Percentiles rank a stretch among this genome's conserved stretches.
Conservation (phyloP, 2,329 filamentous ascomycete species). For the Fusarium liriodendri region DNA sequence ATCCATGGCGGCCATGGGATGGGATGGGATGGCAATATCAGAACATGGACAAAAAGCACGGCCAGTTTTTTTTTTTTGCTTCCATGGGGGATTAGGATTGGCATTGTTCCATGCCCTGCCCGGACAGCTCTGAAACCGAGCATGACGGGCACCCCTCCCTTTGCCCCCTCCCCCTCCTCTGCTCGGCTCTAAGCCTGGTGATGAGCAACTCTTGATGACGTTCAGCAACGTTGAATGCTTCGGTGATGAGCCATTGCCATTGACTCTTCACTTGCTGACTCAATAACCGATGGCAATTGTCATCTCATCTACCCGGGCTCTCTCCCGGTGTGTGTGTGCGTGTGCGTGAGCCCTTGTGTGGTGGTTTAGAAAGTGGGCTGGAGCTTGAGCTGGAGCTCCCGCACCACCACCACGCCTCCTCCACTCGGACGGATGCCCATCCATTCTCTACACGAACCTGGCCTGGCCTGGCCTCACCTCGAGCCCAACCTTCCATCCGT, state of each 20-base stretch:
- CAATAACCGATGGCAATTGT: background rate
- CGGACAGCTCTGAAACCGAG: slow-evolving; percentile 26
- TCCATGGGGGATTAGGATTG: slow-evolving; percentile 22
- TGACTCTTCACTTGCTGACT: background rate
- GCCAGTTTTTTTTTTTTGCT: background rate
- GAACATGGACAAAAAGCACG: slow-evolving; percentile 14
- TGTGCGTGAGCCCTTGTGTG: slow-evolving; percentile 10
- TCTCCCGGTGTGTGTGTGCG: background rate
- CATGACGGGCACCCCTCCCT: background rate
- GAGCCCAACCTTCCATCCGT: background rate
- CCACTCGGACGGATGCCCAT: slow-evolving; percentile 8
- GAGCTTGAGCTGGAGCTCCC: slow-evolving; percentile 37
- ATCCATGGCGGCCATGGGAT: background rate
- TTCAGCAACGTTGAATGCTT: slow-evolving; percentile 14
- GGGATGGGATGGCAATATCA: background rate
- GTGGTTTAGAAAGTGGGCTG: slow-evolving; percentile 33
- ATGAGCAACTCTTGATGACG: slow-evolving; percentile 31
- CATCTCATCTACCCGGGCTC: background rate
- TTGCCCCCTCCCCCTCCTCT: slow-evolving; percentile 1
- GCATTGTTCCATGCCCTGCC: slow-evolving; percentile 12
- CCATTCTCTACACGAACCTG: slow-evolving; percentile 3
- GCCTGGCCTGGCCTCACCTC: slow-evolving; percentile 19
- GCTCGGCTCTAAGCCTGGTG: slow-evolving; percentile 1
- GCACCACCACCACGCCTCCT: slow-evolving; percentile 1
- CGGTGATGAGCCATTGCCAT: slow-evolving; percentile 3